phyloP scores from a whole-genome alignment of 2,329 filamentous ascomycete genomes.

The Fusarium foetens region DNA sequence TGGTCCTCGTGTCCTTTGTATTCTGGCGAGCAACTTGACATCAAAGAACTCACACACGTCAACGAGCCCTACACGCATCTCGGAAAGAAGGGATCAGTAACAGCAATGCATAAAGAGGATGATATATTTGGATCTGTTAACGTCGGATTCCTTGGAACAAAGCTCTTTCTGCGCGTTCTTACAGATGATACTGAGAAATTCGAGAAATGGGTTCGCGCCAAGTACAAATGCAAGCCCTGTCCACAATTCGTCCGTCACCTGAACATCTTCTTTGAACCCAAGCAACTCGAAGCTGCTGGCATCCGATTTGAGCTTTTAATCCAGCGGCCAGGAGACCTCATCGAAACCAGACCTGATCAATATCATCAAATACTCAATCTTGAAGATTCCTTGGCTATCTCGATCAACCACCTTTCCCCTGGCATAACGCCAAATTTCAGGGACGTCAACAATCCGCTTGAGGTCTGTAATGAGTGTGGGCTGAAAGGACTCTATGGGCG shows the following conservation, averaged over 20 bases:
- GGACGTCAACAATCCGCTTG: not conserved
- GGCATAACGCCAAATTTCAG: not conserved
- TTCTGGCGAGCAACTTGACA: not conserved
- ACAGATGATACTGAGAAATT: not conserved
- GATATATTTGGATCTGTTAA: not conserved
- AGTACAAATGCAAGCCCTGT: not conserved
- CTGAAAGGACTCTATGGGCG: not conserved
- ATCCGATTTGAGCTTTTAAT: not conserved
- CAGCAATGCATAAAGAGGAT: conserved; percentile 5
- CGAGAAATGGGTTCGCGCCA: not conserved
- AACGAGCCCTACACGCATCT: conserved; percentile 2
- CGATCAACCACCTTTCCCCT: not conserved
- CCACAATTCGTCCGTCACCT: conserved; percentile 15
- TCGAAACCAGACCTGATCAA: not conserved
- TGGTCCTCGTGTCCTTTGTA: not conserved
- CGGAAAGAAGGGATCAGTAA: not conserved
- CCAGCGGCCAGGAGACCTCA: not conserved
- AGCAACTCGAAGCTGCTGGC: not conserved
- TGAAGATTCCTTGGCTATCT: not conserved
- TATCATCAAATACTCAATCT: conserved; percentile 11
- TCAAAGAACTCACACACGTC: not conserved
- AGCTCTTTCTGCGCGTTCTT: not conserved
- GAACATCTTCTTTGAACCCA: not conserved
- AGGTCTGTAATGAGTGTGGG: conserved; percentile 6
- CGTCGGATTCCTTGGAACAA: not conserved